A percentile compares a stretch with the other conserved stretches of the same genome.
These are phyloP conservation scores for Schwanniomyces pseudopolymorphus DNA, from an alignment of 805 yeast species.

Conservation along the genomic window DNA sequence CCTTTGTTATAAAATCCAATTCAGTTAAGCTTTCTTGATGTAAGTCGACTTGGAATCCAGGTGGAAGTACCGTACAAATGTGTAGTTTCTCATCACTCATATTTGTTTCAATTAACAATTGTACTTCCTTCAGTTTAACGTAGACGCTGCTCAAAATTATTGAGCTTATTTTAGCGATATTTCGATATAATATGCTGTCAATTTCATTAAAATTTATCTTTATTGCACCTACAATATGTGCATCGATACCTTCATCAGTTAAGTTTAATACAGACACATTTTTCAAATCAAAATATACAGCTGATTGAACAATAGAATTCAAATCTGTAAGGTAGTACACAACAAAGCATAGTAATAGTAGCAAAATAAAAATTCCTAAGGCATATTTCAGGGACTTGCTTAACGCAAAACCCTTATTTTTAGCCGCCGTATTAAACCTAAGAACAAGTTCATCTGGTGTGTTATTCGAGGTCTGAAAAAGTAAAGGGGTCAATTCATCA, in stretches of 20 bases:
- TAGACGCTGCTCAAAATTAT: conserved; percentile 22
- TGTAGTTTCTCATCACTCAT: conserved; percentile 14
- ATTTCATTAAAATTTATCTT: conserved; percentile 27
- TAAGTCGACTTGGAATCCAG: conserved; percentile 21
- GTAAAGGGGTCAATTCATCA: neutral
- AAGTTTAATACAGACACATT: conserved; percentile 22
- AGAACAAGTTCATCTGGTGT: neutral
- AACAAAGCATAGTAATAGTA: neutral
- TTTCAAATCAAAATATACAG: conserved; percentile 22
- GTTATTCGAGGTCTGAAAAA: neutral
- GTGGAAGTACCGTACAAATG: conserved; percentile 23
- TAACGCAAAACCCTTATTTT: too few species aligned
- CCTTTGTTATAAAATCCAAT: conserved; percentile 22
- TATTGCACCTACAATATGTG: conserved; percentile 26
- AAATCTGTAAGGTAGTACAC: conserved; percentile 3
- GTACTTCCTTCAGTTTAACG: conserved; percentile 19
- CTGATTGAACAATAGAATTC: conserved; percentile 14
- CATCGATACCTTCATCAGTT: conserved; percentile 25
- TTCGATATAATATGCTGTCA: conserved; percentile 18
- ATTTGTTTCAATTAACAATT: conserved; percentile 15
- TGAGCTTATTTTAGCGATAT: conserved; percentile 19
- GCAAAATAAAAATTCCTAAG: neutral
- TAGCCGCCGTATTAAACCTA: neutral
- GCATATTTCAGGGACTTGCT: neutral
- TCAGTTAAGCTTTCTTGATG: conserved; percentile 17